A percentile compares a stretch with the other conserved stretches of the same genome.
These are phyloP conservation scores for Ophiosphaerella korrae DNA, from an alignment of 2,329 filamentous ascomycete genomes.

Conservation along the genomic window DNA sequence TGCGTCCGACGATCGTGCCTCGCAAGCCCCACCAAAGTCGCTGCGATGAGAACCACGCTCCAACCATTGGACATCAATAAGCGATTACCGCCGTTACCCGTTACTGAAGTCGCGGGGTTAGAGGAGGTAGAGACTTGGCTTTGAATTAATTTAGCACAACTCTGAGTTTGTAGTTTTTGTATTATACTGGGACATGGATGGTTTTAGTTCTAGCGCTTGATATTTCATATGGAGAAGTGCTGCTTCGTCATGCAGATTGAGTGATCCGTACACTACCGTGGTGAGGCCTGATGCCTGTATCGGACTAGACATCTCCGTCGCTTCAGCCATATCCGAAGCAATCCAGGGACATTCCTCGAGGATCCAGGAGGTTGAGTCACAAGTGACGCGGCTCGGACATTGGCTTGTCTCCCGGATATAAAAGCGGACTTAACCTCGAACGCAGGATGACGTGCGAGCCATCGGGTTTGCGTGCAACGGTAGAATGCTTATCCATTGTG, in stretches of 20 bases:
- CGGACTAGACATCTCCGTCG: no score
- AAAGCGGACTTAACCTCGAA: background rate
- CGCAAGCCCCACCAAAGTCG: slow-evolving; percentile 2
- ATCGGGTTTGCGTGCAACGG: background rate
- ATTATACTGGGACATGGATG: no score
- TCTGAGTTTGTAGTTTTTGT: background rate
- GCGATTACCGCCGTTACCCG: slow-evolving; percentile 11
- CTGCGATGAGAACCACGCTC: background rate
- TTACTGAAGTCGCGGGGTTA: background rate
- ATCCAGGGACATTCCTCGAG: no score
- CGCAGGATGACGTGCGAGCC: background rate
- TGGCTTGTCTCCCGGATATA: slow-evolving; percentile 1
- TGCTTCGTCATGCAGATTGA: background rate
- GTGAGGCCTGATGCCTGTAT: no score
- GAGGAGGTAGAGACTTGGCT: background rate
- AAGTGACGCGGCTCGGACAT: slow-evolving; percentile 4
- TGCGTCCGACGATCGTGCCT: slow-evolving; percentile 9
- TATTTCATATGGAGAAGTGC: no score
- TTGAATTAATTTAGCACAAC: background rate
- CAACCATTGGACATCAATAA: slow-evolving; percentile 10
- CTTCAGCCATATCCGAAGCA: no score
- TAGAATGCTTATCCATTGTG: slow-evolving; percentile 8
- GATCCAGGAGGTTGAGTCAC: no score
- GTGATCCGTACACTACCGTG: background rate
- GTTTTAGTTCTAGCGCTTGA: no score